Evolutionary conservation across 176 grass and related monocot species (phyloP).

Genomic region (Tillandsia leiboldiana): DNA sequence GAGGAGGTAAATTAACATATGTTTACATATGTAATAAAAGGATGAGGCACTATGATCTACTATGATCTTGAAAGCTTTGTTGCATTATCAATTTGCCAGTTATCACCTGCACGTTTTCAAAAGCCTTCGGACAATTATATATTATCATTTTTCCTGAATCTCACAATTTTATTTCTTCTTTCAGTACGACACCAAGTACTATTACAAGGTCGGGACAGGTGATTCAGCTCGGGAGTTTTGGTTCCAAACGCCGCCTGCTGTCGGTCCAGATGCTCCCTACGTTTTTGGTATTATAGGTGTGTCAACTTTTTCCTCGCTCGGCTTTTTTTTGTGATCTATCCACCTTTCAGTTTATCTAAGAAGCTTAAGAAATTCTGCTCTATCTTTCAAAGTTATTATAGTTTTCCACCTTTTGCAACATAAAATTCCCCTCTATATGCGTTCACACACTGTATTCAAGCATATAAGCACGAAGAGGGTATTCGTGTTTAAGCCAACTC

Average conservation of each 20-base stretch:
- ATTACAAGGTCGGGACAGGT: slow-evolving; percentile 77
- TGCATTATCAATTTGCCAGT: not conserved
- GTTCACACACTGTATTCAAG: too few species aligned
- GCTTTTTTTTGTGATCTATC: not conserved
- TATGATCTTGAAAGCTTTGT: not conserved
- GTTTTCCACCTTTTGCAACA: not conserved
- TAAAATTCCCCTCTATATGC: not conserved
- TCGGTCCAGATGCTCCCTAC: slow-evolving; percentile 71
- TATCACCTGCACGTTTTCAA: too few species aligned
- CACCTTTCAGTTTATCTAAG: not conserved
- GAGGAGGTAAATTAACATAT: too few species aligned
- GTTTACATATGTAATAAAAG: too few species aligned
- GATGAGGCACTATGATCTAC: not conserved
- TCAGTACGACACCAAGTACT: slow-evolving; percentile 79
- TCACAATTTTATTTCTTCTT: slow-evolving; percentile 8
- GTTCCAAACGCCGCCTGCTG: slow-evolving; percentile 82
- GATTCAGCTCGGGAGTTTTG: slow-evolving; percentile 75
- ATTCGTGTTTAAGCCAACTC: too few species aligned
- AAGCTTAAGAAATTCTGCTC: not conserved
- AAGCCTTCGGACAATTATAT: not conserved
- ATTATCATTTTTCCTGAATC: not conserved
- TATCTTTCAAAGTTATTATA: not conserved
- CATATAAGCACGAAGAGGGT: too few species aligned
- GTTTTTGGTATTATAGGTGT: slow-evolving; percentile 93
- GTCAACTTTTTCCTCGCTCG: slow-evolving; percentile 4